Percentiles rank a stretch among this genome's conserved stretches.
phyloP scores from a whole-genome alignment of 2,329 filamentous ascomycete species.

The Fusarium denticulatum region DNA sequence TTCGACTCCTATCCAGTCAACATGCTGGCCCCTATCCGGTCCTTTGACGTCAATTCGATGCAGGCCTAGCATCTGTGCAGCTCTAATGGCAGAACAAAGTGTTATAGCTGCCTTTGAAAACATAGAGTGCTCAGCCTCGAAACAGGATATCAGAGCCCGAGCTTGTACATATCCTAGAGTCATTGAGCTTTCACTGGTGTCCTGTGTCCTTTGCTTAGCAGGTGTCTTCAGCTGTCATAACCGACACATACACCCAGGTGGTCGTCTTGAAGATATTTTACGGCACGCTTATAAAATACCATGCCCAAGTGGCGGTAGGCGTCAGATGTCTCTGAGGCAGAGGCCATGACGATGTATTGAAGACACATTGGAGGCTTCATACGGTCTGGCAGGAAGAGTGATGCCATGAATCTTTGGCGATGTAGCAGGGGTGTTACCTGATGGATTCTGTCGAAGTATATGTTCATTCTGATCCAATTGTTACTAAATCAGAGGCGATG shows the following conservation, averaged over 20 bases:
- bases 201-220: background rate
- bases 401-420: constrained; percentile 6
- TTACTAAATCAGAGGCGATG: background rate
- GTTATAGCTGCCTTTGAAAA: constrained; percentile 21
- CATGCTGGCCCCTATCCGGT: rapidly evolving
- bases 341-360: constrained; percentile 21
- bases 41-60: background rate
- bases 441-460: constrained; percentile 4
- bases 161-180: constrained; percentile 8
- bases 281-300: background rate
- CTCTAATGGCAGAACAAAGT: constrained; percentile 2
- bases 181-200: background rate
- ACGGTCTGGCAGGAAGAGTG: background rate
- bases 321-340: constrained; percentile 5
- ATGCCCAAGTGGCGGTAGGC: background rate
- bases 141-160: constrained; percentile 6
- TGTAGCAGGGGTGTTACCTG: constrained; percentile 7
- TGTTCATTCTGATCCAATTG: background rate
- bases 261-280: background rate
- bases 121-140: constrained; percentile 20
- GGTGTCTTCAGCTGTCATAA: too few species aligned
- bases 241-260: background rate
- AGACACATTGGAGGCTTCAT: constrained; percentile 20
- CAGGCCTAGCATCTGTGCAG: constrained; percentile 4
- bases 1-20: constrained; percentile 9